phyloP scores from a whole-genome alignment of 179 eudicot species.

The Camellia oleifera region DNA sequence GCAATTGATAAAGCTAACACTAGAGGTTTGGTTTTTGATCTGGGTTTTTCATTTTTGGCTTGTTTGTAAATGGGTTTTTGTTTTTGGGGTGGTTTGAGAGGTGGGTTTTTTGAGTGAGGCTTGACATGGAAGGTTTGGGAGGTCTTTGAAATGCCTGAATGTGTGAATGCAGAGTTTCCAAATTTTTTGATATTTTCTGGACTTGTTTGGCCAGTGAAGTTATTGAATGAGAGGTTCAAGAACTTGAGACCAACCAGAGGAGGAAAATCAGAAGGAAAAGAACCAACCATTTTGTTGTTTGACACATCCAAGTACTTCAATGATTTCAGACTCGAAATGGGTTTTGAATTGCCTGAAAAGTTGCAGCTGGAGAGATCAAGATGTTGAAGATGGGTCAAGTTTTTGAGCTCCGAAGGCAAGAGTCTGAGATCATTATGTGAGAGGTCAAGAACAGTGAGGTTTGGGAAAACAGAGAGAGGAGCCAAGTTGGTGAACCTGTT shows the following conservation, averaged over 20 bases:
- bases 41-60: conserved; percentile 23
- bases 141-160: conserved; percentile 45
- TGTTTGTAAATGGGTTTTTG: conserved; percentile 18
- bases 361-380: conserved; percentile 66
- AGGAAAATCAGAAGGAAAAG: conserved; percentile 69
- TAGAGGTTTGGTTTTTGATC: conserved; percentile 30
- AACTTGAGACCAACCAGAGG: conserved; percentile 42
- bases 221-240: conserved; percentile 73
- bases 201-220: conserved; percentile 43
- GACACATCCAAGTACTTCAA: conserved; percentile 62
- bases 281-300: conserved; percentile 47
- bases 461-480: conserved; percentile 39
- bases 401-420: conserved; percentile 45
- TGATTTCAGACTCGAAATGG: conserved; percentile 34
- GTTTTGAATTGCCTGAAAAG: conserved; percentile 46
- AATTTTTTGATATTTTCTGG: conserved; percentile 29
- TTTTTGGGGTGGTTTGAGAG: conserved; percentile 27
- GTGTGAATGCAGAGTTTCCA: conserved; percentile 52
- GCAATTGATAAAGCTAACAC: conserved; percentile 39
- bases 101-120: conserved; percentile 23
- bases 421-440: conserved; percentile 52
- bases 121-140: conserved; percentile 10
- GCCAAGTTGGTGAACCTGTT: conserved; percentile 65
- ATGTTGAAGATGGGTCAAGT: conserved; percentile 44
- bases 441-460: conserved; percentile 52